Evolutionary conservation across 768 basidiomycete species (phyloP).

Genomic region (Kwoniella heveanensis): DNA sequence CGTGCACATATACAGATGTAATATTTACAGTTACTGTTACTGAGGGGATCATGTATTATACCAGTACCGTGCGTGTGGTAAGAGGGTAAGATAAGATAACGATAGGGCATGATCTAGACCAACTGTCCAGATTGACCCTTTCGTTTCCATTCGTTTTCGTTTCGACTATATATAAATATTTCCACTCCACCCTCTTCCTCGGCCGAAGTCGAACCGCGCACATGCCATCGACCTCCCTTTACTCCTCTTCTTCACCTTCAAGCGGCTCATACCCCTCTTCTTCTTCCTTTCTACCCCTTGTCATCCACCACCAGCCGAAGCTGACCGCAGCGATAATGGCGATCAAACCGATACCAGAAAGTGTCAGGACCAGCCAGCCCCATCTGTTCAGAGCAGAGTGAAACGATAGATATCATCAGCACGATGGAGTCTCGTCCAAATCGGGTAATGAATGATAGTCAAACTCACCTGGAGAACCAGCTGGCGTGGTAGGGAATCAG

Average conservation of each 20-base stretch:
- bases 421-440: neutral
- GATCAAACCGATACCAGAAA: slow-evolving; percentile 65
- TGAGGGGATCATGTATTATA: too few species aligned
- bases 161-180: too few species aligned
- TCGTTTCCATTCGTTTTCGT: too few species aligned
- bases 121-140: too few species aligned
- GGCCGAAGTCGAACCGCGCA: neutral
- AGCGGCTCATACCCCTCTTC: slow-evolving; percentile 88
- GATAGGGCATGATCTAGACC: too few species aligned
- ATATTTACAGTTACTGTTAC: too few species aligned
- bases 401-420: neutral
- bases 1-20: too few species aligned
- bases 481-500: slow-evolving; percentile 82
- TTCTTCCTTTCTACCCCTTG: slow-evolving; percentile 67
- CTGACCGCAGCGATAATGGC: slow-evolving; percentile 74
- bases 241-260: slow-evolving; percentile 64
- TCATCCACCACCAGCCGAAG: slow-evolving; percentile 64
- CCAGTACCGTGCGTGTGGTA: too few species aligned
- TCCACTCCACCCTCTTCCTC: too few species aligned
- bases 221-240: neutral
- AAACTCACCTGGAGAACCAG: slow-evolving; percentile 74
- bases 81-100: too few species aligned
- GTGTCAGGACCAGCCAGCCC: slow-evolving; percentile 63
- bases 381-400: slow-evolving; percentile 25
- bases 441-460: neutral